Conservation (phyloP, 495 filamentous ascomycete species). For the Bacidia rubella region DNA sequence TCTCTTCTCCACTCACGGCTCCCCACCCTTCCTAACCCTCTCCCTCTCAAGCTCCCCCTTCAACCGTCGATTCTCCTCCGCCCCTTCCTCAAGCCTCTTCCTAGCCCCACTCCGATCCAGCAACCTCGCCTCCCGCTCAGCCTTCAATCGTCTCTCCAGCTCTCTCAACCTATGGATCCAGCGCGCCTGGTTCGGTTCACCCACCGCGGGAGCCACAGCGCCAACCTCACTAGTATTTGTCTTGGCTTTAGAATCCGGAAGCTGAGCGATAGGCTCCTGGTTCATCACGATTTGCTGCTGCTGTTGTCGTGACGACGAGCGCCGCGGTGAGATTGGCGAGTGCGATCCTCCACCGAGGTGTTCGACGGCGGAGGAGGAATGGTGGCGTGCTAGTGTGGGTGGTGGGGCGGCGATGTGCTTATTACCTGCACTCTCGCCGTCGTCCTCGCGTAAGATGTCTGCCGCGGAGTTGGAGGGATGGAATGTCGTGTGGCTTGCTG, state of each 20-base stretch:
- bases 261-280: neutral
- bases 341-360: conserved; percentile 13
- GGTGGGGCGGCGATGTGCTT: conserved; percentile 21
- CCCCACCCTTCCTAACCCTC: conserved; percentile 30
- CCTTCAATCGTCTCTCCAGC: conserved; percentile 76
- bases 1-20: neutral
- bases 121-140: conserved; percentile 75
- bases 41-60: conserved; percentile 55
- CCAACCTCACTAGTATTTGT: neutral
- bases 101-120: conserved; percentile 72
- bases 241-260: neutral
- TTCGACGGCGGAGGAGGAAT: conserved; percentile 34
- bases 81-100: conserved; percentile 71
- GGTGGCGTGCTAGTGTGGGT: conserved; percentile 36
- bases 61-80: conserved; percentile 62
- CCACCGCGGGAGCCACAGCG: conserved; percentile 18
- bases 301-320: conserved; percentile 7
- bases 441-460: neutral
- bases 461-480: neutral
- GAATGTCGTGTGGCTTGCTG: neutral
- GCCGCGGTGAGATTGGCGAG: conserved; percentile 15
- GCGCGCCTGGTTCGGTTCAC: conserved; percentile 25
- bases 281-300: neutral
- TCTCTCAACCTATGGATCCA: conserved; percentile 80
- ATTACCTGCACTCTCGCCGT: no score